phyloP scores from a whole-genome alignment of 495 filamentous ascomycete species.

The Lasiosphaeria miniovina region DNA sequence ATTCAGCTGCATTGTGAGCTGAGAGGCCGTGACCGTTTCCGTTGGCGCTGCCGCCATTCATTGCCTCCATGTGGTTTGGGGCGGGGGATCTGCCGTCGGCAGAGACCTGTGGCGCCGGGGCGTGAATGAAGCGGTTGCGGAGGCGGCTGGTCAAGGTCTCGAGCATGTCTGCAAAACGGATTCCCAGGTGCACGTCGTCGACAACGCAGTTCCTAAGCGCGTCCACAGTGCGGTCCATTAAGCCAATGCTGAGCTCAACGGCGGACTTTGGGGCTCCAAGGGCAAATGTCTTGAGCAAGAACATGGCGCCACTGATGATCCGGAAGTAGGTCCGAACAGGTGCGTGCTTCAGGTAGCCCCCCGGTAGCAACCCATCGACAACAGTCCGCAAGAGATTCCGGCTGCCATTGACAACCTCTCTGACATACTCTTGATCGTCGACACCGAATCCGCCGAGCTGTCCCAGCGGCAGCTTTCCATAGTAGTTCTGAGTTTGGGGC shows the following conservation, averaged over 20 bases:
- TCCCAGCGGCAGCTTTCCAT: conserved; percentile 52
- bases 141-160: conserved; percentile 75
- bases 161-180: conserved; percentile 88
- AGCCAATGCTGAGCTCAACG: conserved; percentile 71
- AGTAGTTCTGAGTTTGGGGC: conserved; percentile 57
- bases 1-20: neutral
- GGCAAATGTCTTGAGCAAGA: conserved; percentile 89
- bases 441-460: conserved; percentile 54
- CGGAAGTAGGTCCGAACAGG: conserved; percentile 93
- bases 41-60: conserved; percentile 25
- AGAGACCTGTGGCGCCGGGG: conserved; percentile 35
- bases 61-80: conserved; percentile 25
- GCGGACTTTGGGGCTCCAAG: conserved; percentile 88
- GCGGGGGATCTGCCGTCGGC: conserved; percentile 39
- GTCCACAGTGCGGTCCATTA: conserved; percentile 77
- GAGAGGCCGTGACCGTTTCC: conserved; percentile 32
- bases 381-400: conserved; percentile 80
- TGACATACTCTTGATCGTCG: conserved; percentile 73
- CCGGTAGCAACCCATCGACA: conserved; percentile 76
- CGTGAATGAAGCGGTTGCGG: conserved; percentile 69
- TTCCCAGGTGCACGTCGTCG: conserved; percentile 94
- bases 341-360: conserved; percentile 82
- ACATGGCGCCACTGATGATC: conserved; percentile 92
- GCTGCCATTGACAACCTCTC: conserved; percentile 82
- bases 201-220: conserved; percentile 83